Conservation (phyloP, 169 alveolate genomes). For the Perkinsus olseni region DNA sequence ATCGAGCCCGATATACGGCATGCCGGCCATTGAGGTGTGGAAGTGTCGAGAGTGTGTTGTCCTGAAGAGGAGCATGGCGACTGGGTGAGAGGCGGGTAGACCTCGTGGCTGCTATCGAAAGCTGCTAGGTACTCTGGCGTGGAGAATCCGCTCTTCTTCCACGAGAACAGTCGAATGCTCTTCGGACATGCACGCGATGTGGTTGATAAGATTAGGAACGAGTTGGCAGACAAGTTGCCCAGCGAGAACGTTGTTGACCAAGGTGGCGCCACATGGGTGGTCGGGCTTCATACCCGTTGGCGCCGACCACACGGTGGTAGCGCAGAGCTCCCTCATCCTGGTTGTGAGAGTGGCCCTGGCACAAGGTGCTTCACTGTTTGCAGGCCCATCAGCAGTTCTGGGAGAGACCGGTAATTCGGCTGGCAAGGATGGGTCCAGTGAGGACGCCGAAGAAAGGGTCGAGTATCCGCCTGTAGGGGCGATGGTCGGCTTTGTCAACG, state of each 20-base stretch:
- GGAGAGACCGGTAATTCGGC: not conserved
- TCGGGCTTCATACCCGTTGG: not conserved
- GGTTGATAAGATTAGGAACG: conserved; percentile 27
- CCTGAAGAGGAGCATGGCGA: conserved; percentile 64
- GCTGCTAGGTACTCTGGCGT: conserved; percentile 53
- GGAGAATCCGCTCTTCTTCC: conserved; percentile 70
- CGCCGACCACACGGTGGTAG: too few relatives aligned
- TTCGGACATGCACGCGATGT: conserved; percentile 61
- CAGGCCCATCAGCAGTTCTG: conserved; percentile 25
- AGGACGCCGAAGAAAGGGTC: not conserved
- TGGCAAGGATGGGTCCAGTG: not conserved
- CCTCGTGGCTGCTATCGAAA: not conserved
- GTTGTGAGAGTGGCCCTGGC: not conserved
- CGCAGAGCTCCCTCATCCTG: too few relatives aligned
- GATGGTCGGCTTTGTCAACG: not conserved
- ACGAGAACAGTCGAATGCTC: conserved; percentile 54
- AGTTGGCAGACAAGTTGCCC: conserved; percentile 16
- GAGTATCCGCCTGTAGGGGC: not conserved
- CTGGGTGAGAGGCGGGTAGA: conserved; percentile 35
- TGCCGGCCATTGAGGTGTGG: conserved; percentile 81
- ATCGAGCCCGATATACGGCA: conserved; percentile 65
- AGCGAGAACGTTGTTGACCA: not conserved
- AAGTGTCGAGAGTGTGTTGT: conserved; percentile 56
- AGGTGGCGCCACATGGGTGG: not conserved
- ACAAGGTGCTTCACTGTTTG: not conserved